These are phyloP conservation scores for Phytophthora megakarya DNA, from an alignment of 352 stramenopile species.

Conservation along the genomic window DNA sequence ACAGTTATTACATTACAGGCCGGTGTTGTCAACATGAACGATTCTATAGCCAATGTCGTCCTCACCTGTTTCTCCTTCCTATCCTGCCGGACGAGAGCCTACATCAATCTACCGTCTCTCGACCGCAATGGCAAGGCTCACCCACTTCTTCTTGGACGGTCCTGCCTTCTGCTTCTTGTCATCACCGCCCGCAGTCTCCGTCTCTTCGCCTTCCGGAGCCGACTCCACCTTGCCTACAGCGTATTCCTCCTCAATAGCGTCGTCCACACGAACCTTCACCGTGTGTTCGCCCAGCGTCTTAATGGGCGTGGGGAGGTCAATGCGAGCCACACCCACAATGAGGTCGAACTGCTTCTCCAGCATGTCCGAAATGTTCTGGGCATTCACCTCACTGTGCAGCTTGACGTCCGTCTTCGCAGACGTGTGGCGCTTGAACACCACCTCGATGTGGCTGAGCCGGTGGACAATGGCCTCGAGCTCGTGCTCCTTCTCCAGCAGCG, in stretches of 20 bases:
- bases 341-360: conserved; percentile 85
- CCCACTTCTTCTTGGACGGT: conserved; percentile 79
- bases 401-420: conserved; percentile 58
- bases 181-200: conserved; percentile 28
- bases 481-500: conserved; percentile 61
- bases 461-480: conserved; percentile 66
- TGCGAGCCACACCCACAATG: conserved; percentile 78
- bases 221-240: conserved; percentile 39
- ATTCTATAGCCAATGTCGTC: conserved; percentile 14
- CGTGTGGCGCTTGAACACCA: conserved; percentile 86
- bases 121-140: conserved; percentile 64
- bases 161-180: conserved; percentile 47
- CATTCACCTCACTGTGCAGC: conserved; percentile 74
- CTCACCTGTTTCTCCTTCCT: conserved; percentile 16
- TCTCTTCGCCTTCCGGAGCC: conserved; percentile 24
- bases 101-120: conserved; percentile 64
- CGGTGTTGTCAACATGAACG: conserved; percentile 7
- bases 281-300: conserved; percentile 83
- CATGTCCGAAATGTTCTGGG: conserved; percentile 87
- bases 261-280: conserved; percentile 84
- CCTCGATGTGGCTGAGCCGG: conserved; percentile 58
- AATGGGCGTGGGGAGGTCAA: conserved; percentile 73
- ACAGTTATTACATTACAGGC: conserved; percentile 19
- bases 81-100: conserved; percentile 12
- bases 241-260: conserved; percentile 75